Percentiles rank a stretch among this genome's conserved stretches.
These are phyloP conservation scores for Crassisporium funariophilum DNA, from an alignment of 768 basidiomycete species.

Conservation along the genomic window DNA sequence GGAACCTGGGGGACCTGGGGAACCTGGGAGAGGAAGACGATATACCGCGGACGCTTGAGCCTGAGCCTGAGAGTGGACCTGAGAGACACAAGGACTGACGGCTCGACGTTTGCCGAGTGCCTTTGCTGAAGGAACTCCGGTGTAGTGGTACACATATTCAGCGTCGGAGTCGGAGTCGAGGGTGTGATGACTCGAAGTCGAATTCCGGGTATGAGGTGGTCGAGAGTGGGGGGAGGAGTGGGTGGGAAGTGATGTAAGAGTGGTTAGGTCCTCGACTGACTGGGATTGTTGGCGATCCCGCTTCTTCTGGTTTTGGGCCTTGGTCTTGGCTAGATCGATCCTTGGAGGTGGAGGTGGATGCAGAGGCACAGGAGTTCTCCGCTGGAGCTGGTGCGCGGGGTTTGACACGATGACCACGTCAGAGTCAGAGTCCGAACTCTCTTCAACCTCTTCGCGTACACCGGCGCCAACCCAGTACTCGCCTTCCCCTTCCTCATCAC, in stretches of 20 bases:
- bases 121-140: conserved; percentile 29
- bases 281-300: neutral
- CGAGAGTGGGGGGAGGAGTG: neutral
- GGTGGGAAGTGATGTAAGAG: neutral
- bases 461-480: too few relatives aligned
- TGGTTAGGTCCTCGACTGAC: neutral
- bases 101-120: conserved; percentile 35
- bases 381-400: neutral
- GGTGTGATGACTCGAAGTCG: neutral
- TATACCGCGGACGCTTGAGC: too few relatives aligned
- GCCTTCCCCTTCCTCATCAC: too few relatives aligned
- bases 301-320: conserved; percentile 16
- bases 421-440: neutral
- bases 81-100: conserved; percentile 11
- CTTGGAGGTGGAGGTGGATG: conserved; percentile 5
- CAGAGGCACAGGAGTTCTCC: too few relatives aligned
- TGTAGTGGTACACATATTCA: conserved; percentile 2
- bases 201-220: neutral
- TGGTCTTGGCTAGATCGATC: conserved; percentile 21
- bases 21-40: too few relatives aligned
- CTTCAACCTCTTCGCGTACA: too few relatives aligned
- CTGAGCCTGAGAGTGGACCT: too few relatives aligned
- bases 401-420: neutral
- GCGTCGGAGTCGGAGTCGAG: neutral
- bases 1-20: too few relatives aligned